A percentile compares a stretch with the other conserved stretches of the same genome.
These are phyloP conservation scores for Rhazya stricta DNA, from an alignment of 257 asterid genomes.

Conservation along the genomic window DNA sequence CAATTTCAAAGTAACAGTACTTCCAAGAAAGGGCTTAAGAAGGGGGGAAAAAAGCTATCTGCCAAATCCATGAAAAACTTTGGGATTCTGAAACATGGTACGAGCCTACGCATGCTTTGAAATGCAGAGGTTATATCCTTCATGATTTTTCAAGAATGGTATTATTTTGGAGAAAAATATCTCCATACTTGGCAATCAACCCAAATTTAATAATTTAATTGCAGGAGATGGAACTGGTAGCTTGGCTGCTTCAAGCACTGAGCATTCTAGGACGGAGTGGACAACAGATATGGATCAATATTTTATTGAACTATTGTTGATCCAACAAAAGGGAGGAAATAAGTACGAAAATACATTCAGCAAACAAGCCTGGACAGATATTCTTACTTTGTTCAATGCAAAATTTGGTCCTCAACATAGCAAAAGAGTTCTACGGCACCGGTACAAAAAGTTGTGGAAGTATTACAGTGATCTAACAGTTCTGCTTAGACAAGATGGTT, in stretches of 20 bases:
- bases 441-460: conserved; percentile 33
- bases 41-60: too few species aligned
- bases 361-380: conserved; percentile 40
- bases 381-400: conserved; percentile 33
- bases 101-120: too few species aligned
- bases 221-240: conserved; percentile 33
- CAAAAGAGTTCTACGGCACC: conserved; percentile 35
- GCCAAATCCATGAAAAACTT: too few species aligned
- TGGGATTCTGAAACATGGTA: too few species aligned
- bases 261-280: conserved; percentile 41
- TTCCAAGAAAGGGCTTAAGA: too few species aligned
- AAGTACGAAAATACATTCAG: conserved; percentile 33
- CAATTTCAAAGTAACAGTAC: too few species aligned
- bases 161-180: too few species aligned
- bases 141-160: too few species aligned
- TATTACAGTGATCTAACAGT: conserved; percentile 28
- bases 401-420: conserved; percentile 29
- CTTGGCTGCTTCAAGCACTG: conserved; percentile 25
- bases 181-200: too few species aligned
- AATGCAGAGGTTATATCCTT: too few species aligned
- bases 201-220: background rate
- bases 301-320: conserved; percentile 33
- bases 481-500: conserved; percentile 31
- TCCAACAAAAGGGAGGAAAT: conserved; percentile 38
- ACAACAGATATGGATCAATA: conserved; percentile 34